Evolutionary conservation across 2,329 filamentous ascomycete species (phyloP).

Genomic region (Pestalotiopsis sp.): DNA sequence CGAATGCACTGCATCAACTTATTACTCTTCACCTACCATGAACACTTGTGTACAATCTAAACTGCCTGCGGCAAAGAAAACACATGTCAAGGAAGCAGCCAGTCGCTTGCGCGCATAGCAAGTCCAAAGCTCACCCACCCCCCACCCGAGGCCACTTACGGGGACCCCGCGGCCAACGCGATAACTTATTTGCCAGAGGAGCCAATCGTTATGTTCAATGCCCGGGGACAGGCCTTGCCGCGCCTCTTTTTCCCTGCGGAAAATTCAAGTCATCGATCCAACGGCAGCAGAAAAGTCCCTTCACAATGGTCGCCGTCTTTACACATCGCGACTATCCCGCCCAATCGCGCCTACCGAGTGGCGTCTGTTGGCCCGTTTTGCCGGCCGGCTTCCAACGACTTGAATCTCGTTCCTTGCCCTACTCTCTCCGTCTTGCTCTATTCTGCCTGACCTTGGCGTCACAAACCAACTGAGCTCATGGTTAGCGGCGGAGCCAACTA

Average conservation of each 20-base stretch:
- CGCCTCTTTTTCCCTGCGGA: constrained; percentile 1
- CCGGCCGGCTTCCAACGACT: neutral
- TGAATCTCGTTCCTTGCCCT: neutral
- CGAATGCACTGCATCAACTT: no score
- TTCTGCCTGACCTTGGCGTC: neutral
- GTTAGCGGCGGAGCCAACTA: neutral
- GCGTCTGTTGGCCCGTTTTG: neutral
- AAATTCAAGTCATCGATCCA: neutral
- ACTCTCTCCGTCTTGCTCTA: neutral
- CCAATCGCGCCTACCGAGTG: neutral
- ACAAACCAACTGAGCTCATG: neutral
- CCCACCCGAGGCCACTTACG: constrained; percentile 5
- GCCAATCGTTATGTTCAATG: neutral
- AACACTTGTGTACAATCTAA: no score
- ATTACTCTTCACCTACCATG: no score
- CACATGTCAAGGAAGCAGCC: neutral
- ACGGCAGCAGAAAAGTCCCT: neutral
- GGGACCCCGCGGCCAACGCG: constrained; percentile 1
- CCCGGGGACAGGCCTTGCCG: neutral
- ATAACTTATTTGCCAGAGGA: neutral
- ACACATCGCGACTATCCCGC: constrained; percentile 4
- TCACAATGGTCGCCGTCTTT: neutral
- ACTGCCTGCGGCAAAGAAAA: neutral
- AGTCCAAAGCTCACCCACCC: neutral
- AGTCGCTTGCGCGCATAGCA: neutral